Base-by-base conservation (phyloP, 805 yeast species). In the Candida oleophila region DNA sequence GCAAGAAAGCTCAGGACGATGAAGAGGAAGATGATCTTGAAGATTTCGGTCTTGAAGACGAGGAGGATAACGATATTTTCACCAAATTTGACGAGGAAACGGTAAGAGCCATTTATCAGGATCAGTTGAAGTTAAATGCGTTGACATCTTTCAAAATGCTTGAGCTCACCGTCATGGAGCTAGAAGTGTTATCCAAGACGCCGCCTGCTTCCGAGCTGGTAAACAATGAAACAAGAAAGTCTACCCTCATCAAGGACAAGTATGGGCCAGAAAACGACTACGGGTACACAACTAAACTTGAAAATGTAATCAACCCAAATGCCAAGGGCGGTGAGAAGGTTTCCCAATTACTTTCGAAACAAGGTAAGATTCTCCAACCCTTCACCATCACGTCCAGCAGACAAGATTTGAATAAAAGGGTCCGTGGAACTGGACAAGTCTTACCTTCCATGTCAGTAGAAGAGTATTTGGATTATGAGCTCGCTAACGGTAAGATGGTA, bases 371-470 rank as follows among this genome's bases (percentile, higher is more conserved):
- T 4, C 64, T 87, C 28, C 78, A 86, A 55, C 97, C 97, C 9
- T 94, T 92, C 64, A 87, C 92, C 0, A 75, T 92, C 15, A 80
- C 84, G 8, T 54, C 61, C 1, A 67, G 75, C 38, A 76, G 81
- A 49, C 81, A 80, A 33, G 80, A 83, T 40, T 53, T 89, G 15
- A 71, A 76, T 47, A 68, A 74, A 28, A 80, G 83, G 55, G 97
- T 91, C 0, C 82, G 80, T 55, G 97, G 97, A 1, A 89, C 95
- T 2, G 99, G 97, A 1, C 97, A 94, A 65, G 82, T 77, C 21
- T 73, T 92, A 22, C 99, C 99, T 2, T 89, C 97, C 0, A 89
- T 94, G 94, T 74, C 96, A 0, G 90, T 94, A 0, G 99, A 94
- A 53, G 97, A 94, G 55, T 84, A 87, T 50, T 71, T 94, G 44